Base-by-base conservation (phyloP, 257 asterid genomes). In the Solanum peruvianum region DNA sequence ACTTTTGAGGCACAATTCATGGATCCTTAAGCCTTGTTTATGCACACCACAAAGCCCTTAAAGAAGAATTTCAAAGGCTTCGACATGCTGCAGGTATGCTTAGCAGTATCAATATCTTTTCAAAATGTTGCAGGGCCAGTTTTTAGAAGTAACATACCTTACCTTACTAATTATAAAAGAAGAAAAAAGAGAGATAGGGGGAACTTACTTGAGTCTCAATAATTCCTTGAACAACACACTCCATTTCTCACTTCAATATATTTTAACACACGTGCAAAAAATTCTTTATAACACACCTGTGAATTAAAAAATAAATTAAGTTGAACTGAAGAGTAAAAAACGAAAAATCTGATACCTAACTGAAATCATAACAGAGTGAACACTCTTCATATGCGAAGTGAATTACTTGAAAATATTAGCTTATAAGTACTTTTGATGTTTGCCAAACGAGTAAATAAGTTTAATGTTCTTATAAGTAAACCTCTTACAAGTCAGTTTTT, bases 151-250 rank as follows among this genome's bases (percentile, higher is more conserved):
- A 45, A 15, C 64, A 37, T 35, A 71, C 35, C 35, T 33, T 35
- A 71, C 7, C 7, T 71, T 71, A 12, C 45, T 71, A 71, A 33
- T 33, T 33, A 71, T 71, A 16, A 71, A 16, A 71, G 7, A 49
- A 58, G 73, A 56, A 49, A 44, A n/a, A 14, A 39, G 37, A 84
- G 2, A 13, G 4, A 45, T 9, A 29, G 3, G 10, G 45, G 12
- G 35, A 83, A 87, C 90, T 92, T 89, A 93, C 99, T 92, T 93
- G 93, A 3, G 98, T 95, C 92, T 96, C 98, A 87, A 96, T 94
- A 86, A 96, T 96, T 89, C 99, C 98, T 87, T 96, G 96, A 90
- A 96, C 99, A 85, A 94, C 98, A 91, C 98, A 94, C 91, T 96
- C 98, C 99, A 96, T 96, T 89, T 69, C 41, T 56, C 56, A 33